Evolutionary conservation across 768 basidiomycete genomes (phyloP).

Genomic region (Piloderma croceum): DNA sequence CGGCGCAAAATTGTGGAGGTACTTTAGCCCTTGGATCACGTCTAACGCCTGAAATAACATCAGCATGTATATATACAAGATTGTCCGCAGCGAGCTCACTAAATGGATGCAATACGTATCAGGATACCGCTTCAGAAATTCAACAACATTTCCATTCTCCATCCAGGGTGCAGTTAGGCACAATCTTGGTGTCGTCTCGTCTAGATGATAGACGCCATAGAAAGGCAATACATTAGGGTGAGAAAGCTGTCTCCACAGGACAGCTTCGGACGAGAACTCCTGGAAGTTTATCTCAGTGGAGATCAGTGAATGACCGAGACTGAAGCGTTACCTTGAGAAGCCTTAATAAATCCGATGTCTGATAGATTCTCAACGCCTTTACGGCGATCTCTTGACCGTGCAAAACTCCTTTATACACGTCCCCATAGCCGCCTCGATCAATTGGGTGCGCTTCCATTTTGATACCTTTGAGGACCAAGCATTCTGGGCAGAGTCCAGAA

Average conservation of each 20-base stretch:
- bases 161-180: no score
- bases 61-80: no score
- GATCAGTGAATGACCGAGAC: no score
- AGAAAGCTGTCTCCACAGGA: background rate
- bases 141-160: no score
- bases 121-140: no score
- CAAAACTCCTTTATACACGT: conserved; percentile 9
- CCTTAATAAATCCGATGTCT: conserved; percentile 3
- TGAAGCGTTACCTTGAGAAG: conserved; percentile 9
- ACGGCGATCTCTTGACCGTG: conserved; percentile 14
- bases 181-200: no score
- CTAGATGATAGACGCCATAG: background rate
- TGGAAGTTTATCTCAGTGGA: no score
- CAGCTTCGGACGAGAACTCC: conserved; percentile 7
- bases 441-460: conserved; percentile 9
- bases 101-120: no score
- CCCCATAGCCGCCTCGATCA: conserved; percentile 11
- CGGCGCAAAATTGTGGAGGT: no score
- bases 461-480: conserved; percentile 11
- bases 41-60: no score
- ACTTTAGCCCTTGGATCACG: no score
- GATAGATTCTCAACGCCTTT: conserved; percentile 10
- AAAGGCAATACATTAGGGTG: background rate
- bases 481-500: conserved; percentile 11
- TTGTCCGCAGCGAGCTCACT: no score